Conservation (phyloP, 306 rosid species). For the Ormosia emarginata region DNA sequence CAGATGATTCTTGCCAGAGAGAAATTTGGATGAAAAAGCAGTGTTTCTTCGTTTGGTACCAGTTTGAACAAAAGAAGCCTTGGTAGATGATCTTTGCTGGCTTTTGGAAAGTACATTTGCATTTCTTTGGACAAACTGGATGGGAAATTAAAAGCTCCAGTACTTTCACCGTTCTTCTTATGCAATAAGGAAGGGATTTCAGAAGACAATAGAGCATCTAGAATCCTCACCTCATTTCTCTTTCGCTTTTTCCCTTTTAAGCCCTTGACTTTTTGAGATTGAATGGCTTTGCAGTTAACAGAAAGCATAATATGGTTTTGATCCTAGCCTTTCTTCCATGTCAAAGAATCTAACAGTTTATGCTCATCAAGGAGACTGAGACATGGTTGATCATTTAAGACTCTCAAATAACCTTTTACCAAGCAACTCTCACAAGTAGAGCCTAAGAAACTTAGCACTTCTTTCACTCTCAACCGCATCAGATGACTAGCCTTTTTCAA, state of each 20-base stretch:
- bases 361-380: conserved; percentile 53
- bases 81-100: conserved; percentile 13
- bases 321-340: conserved; percentile 48
- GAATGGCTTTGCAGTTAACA: conserved; percentile 17
- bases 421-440: conserved; percentile 31
- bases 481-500: conserved; percentile 50
- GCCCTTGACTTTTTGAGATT: conserved; percentile 26
- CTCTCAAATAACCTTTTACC: conserved; percentile 27
- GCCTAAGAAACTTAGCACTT: conserved; percentile 29
- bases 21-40: conserved; percentile 25
- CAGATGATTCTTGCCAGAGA: conserved; percentile 32
- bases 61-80: conserved; percentile 18
- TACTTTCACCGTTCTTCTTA: conserved; percentile 19
- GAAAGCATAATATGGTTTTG: conserved; percentile 25
- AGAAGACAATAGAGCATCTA: conserved; percentile 26
- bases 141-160: conserved; percentile 12
- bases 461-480: conserved; percentile 50
- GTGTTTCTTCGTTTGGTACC: conserved; percentile 4
- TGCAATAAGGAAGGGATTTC: conserved; percentile 21
- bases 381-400: conserved; percentile 41
- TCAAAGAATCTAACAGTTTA: conserved; percentile 53
- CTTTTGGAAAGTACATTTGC: conserved; percentile 10
- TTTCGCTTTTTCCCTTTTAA: conserved; percentile 36
- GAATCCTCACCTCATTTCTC: conserved; percentile 20
- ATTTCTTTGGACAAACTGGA: conserved; percentile 25